A percentile compares a stretch with the other conserved stretches of the same genome.
phyloP scores from a whole-genome alignment of 768 basidiomycete species.

The Amanita subjunquillea region DNA sequence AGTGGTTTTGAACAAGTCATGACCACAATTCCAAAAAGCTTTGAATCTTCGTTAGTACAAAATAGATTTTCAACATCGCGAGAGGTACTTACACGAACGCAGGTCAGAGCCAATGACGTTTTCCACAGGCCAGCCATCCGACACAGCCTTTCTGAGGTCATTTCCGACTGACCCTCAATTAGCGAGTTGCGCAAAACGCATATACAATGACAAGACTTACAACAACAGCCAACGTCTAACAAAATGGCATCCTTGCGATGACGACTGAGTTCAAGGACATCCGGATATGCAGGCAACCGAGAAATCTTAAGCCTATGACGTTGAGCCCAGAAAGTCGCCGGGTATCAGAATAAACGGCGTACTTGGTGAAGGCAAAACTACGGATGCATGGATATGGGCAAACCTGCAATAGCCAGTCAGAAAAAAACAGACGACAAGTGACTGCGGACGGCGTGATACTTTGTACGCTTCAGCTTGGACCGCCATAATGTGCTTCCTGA shows the following conservation, averaged over 20 bases:
- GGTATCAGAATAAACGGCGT: not conserved
- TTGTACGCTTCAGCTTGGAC: conserved; percentile 26
- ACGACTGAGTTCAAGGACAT: conserved; percentile 17
- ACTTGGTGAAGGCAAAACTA: conserved; percentile 24
- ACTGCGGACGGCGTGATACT: not conserved
- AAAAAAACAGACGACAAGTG: not conserved
- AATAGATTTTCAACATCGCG: not conserved
- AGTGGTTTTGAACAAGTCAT: conserved; percentile 45
- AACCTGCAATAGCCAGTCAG: conserved; percentile 14
- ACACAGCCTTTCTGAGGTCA: conserved; percentile 25
- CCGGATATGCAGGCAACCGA: conserved; percentile 21
- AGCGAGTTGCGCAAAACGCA: not conserved
- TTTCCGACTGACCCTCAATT: conserved; percentile 23
- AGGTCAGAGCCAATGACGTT: conserved; percentile 28
- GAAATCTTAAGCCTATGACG: conserved; percentile 21
- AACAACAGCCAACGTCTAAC: conserved; percentile 35
- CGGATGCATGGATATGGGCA: conserved; percentile 28
- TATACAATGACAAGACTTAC: conserved; percentile 14
- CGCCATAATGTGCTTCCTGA: conserved; percentile 28
- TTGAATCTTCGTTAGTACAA: not conserved
- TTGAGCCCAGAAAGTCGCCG: not conserved
- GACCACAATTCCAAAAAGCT: conserved; percentile 57
- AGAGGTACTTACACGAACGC: conserved; percentile 14
- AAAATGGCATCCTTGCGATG: conserved; percentile 21
- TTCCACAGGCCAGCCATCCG: conserved; percentile 28